Evolutionary conservation across 257 asterid species (phyloP), one percentile per base, ranked within the genome.

Genomic region (Solanum medicagineum): DNA sequence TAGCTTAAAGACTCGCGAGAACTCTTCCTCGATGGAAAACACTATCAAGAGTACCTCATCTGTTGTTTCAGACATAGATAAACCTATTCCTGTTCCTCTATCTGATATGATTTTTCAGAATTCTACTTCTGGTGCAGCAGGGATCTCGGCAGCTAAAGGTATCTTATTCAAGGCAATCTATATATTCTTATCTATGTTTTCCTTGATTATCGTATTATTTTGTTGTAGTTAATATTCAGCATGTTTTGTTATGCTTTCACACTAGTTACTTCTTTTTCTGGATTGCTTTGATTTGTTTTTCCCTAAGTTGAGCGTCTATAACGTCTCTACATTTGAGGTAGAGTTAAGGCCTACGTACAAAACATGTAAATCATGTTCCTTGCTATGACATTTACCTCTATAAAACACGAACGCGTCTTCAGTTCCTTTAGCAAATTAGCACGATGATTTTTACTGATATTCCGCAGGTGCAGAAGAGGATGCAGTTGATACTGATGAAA

Each of bases 31-130:
- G 20, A 63, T n/a, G 44, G 91, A 88, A 81, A 59, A 86, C n/a
- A 82, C 81, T 63, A 45, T 71, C 53, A 91, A 87, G 66, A 47
- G 82, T 16, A 83, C 47, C 16, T 44, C 62, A 45, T 19, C 84
- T 51, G 74, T 90, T 14, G 62, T 42, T 84, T 71, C 84, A 80
- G 81, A 9, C 36, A 22, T 84, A 17, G 84, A 70, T 66, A 80
- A 85, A 57, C 60, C 88, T 20, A 88, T 77, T 53, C 87, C 80
- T 42, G 85, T 68, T 86, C 51, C 87, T 8, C 88, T 59, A 15
- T 57, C 86, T 83, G 91, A 85, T 20, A 81, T 84, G 54, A 63
- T 66, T 26, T 68, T 57, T 32, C 93, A 89, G 71, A 90, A 85
- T 53, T 88, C 89, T 73, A 88, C 74, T 83, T 59, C 42, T 7